phyloP scores from a whole-genome alignment of 768 basidiomycete genomes.

The Agrocybe praecox region DNA sequence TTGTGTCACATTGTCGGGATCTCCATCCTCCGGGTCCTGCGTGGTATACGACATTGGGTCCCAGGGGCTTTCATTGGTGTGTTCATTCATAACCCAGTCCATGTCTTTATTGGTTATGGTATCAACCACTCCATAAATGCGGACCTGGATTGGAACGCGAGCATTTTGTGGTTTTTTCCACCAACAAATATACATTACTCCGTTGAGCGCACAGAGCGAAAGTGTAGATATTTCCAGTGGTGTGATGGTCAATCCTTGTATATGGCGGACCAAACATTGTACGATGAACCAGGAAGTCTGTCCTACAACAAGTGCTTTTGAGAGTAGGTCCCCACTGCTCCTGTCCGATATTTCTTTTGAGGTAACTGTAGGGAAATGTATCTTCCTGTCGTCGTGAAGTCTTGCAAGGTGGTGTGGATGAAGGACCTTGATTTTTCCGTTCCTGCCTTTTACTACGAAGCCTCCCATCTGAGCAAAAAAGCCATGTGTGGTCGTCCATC shows the following conservation, averaged over 20 bases:
- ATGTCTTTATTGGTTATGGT: no score
- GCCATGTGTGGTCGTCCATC: slow-evolving; percentile 7
- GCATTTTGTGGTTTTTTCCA: slow-evolving; percentile 31
- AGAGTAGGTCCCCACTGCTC: slow-evolving; percentile 28
- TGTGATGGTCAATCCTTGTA: slow-evolving; percentile 23
- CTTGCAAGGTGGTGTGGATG: background rate
- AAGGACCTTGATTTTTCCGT: background rate
- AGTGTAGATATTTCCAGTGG: slow-evolving; percentile 33
- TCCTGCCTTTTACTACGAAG: slow-evolving; percentile 20
- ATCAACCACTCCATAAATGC: no score
- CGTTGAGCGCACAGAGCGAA: slow-evolving; percentile 25
- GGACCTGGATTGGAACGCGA: no score
- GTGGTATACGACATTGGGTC: no score
- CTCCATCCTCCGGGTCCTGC: no score
- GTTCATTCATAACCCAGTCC: no score
- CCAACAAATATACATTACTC: slow-evolving; percentile 31
- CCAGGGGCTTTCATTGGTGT: no score
- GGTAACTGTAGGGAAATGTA: slow-evolving; percentile 8
- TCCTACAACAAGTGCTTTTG: slow-evolving; percentile 24
- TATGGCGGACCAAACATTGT: slow-evolving; percentile 26
- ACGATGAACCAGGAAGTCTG: slow-evolving; percentile 32
- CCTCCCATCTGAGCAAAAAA: slow-evolving; percentile 13
- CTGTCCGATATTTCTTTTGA: slow-evolving; percentile 24
- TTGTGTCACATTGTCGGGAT: no score
- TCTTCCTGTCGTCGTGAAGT: background rate